Percentiles rank a stretch among this genome's conserved stretches.
Evolutionary conservation across 345 rosid species (phyloP).

Genomic region (Arabidopsis suecica): DNA sequence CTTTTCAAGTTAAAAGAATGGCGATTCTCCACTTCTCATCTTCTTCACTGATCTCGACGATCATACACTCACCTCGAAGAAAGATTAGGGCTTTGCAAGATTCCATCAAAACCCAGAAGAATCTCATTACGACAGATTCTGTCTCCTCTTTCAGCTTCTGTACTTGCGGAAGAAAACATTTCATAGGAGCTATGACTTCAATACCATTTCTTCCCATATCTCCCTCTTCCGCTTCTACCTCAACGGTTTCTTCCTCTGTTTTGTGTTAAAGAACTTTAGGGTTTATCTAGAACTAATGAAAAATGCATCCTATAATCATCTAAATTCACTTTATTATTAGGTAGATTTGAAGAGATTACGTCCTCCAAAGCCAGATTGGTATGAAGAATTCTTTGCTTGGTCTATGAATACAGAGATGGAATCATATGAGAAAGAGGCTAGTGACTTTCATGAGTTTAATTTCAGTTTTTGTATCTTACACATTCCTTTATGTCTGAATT

Average conservation of each 20-base stretch:
- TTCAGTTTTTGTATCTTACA: background rate
- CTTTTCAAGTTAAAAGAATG: background rate
- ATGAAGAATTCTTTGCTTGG: slow-evolving; percentile 72
- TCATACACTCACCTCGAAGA: slow-evolving; percentile 17
- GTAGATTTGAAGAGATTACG: slow-evolving; percentile 55
- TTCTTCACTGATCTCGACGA: slow-evolving; percentile 17
- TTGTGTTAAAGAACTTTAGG: background rate
- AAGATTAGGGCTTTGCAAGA: slow-evolving; percentile 7
- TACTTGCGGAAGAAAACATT: slow-evolving; percentile 63
- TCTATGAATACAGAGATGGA: slow-evolving; percentile 51
- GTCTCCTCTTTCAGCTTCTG: slow-evolving; percentile 42
- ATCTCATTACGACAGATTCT: slow-evolving; percentile 5
- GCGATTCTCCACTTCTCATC: background rate
- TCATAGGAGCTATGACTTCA: slow-evolving; percentile 49
- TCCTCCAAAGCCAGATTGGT: slow-evolving; percentile 83
- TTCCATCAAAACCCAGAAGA: slow-evolving; percentile 27
- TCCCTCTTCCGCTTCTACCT: slow-evolving; percentile 51
- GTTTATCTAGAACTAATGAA: background rate
- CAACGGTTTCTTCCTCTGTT: slow-evolving; percentile 50
- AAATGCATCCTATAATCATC: slow-evolving; percentile 1
- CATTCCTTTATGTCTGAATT: background rate
- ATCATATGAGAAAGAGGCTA: slow-evolving; percentile 77
- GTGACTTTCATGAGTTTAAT: background rate
- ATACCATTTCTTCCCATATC: slow-evolving; percentile 51
- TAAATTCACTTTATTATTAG: slow-evolving; percentile 39